Evolutionary conservation across 108 stramenopile genomes (phyloP).

Genomic region (Pseudonitzschia delicatissima): DNA sequence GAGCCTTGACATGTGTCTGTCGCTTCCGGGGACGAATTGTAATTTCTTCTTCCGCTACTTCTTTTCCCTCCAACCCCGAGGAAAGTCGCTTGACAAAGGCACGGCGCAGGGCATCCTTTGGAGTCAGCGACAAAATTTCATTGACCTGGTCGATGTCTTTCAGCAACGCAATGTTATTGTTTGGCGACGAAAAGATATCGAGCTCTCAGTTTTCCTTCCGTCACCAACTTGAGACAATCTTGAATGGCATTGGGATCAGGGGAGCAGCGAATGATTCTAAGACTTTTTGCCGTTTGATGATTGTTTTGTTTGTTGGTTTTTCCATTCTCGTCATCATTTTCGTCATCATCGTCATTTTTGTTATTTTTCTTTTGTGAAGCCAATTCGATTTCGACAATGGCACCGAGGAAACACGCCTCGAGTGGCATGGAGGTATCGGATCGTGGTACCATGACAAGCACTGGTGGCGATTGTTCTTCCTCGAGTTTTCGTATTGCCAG

Average conservation of each 20-base stretch:
- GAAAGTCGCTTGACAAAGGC: not conserved
- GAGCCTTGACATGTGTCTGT: slow-evolving; percentile 13
- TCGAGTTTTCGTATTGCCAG: not conserved
- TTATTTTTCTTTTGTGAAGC: not conserved
- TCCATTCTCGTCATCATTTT: no score
- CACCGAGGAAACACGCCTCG: not conserved
- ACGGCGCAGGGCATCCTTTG: not conserved
- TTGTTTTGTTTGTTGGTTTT: not conserved
- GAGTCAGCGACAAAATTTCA: not conserved
- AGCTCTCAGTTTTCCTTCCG: not conserved
- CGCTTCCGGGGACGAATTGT: slow-evolving; percentile 12
- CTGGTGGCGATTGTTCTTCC: not conserved
- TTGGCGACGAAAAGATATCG: slow-evolving; percentile 3
- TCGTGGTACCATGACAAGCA: not conserved
- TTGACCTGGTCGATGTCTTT: slow-evolving; percentile 3
- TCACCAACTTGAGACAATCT: not conserved
- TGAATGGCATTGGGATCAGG: slow-evolving; percentile 20
- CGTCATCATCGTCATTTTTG: not conserved
- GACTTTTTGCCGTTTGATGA: not conserved
- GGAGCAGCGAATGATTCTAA: slow-evolving; percentile 13
- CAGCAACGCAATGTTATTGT: slow-evolving; percentile 4
- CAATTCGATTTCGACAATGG: not conserved
- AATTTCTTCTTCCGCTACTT: not conserved
- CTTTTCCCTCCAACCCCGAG: not conserved
- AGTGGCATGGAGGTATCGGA: not conserved